Evolutionary conservation across 1,284 basidiomycete genomes (phyloP), one percentile per base, ranked within the genome.

Genomic region (Sanghuangporus weigelae): DNA sequence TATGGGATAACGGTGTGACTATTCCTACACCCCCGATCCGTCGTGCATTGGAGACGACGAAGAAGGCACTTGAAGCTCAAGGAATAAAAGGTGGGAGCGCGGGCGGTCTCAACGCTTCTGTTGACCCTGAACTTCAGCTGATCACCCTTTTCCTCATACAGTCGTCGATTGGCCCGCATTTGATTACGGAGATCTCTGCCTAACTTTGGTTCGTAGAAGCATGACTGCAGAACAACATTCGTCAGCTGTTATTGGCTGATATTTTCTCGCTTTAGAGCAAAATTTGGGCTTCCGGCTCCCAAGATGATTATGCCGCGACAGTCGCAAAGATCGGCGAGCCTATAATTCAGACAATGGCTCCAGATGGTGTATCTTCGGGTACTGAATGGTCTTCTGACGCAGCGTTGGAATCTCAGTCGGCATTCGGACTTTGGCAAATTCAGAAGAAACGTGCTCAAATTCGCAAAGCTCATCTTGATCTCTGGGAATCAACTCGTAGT

Each of bases 1-100:
- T 89, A 66, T 84, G 81, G 81, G 78, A 91, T 68, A 81, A 90
- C 69, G 88, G 83, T 0, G 65, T 81, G 11, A 75, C 84, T 10
- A 71, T 76, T n/a, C 92, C 92, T 1, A 84, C 89, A 63, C 91
- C 92, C 0, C 90, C 92, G 0, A 74, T 93, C 19, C 74, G 71
- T 16, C 78, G 91, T 40, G 91, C 85, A 0, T 74, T 95, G 48
- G 77, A 83, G 67, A 78, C 77, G 62, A 79, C 82, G 0, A 84
- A 84, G 70, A 73, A 76, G 1, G 86, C 88, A 0, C 75, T 95
- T 26, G 68, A 81, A 39, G 78, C 75, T 3, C 86, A 86, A 7
- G 91, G 92, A 0, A 90, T 94, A 71, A 79, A 80, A 70, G 84
- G 86, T 85, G 59, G 55, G 67, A 3, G 12, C 1, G 50, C 60